Base-by-base conservation (phyloP, 202 grass and related monocot species). In the Brachypodium distachyon region DNA sequence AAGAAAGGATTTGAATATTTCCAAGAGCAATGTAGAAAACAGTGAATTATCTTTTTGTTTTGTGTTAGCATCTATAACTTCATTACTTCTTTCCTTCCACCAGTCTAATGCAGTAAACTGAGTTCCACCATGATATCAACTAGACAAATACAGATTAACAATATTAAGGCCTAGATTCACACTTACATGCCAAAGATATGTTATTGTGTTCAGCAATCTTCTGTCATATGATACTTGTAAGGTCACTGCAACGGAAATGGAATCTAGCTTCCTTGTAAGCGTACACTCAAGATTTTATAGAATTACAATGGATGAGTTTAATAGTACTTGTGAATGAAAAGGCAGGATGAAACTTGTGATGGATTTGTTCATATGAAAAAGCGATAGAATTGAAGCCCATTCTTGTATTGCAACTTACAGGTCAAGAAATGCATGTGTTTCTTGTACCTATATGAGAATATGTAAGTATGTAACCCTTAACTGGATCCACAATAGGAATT, bases 341-440 rank as follows among this genome's bases (percentile, higher is more conserved):
- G 27, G 29, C 55, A 38, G 19, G 57, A 77, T 51, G 55, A 42
- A 72, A 77, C 41, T 50, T 2, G 21, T 67, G 22, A 28, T 54
- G 36, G 40, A 50, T 61, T 81, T 64, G 14, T 61, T 62, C 13
- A 36, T 6, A 40, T 40, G 51, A 57, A 81, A 47, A 53, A 33
- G 28, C 0, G 4, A 57, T 19, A 42, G n/a, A 70, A 56, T 10
- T 32, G 41, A 71, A 58, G 18, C 39, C 39, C 54, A 21, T 21
- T 28, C 49, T 82, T 31, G 18, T 77, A 41, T 81, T 40, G 21
- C 19, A 79, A 78, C 25, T 44, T 82, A 36, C 26, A 70, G 42
- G 67, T 7, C 5, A 40, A 52, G 0, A 37, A 70, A 29, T 38
- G 16, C 18, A 67, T 34, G 33, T 60, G 26, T 53, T 51, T 50